Evolutionary conservation across 2,329 filamentous ascomycete species (phyloP).

Genomic region (Pyrenophora graminea): DNA sequence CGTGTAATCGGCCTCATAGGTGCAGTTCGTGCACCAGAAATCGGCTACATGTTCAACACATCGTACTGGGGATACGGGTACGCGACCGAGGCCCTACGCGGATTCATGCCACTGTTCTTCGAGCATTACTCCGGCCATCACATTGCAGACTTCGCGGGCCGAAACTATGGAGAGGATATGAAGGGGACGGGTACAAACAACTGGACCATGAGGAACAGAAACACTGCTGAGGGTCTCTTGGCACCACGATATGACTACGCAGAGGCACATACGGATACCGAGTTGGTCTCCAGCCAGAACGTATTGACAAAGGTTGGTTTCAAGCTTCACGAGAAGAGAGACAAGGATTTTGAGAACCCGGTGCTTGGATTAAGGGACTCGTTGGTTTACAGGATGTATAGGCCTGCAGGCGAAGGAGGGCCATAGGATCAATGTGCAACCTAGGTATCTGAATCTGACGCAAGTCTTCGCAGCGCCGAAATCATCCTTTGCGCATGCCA

Average conservation of each 20-base stretch:
- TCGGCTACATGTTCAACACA: slow-evolving; percentile 51
- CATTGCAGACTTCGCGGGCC: neutral
- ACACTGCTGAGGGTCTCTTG: neutral
- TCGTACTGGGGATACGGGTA: slow-evolving; percentile 49
- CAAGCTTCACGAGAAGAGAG: slow-evolving; percentile 51
- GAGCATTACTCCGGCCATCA: slow-evolving; percentile 31
- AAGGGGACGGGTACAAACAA: slow-evolving; percentile 1
- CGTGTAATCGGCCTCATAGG: slow-evolving; percentile 51
- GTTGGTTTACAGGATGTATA: slow-evolving; percentile 41
- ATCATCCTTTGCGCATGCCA: neutral
- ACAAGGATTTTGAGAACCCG: slow-evolving; percentile 46
- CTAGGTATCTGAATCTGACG: neutral
- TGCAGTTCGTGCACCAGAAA: slow-evolving; percentile 47
- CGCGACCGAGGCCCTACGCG: slow-evolving; percentile 51
- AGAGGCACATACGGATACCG: slow-evolving; percentile 53
- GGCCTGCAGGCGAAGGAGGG: slow-evolving; percentile 14
- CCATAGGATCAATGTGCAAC: neutral
- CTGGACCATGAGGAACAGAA: neutral
- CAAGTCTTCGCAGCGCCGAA: neutral
- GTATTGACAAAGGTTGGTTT: slow-evolving; percentile 64
- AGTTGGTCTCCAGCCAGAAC: slow-evolving; percentile 59
- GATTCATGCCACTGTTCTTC: slow-evolving; percentile 49
- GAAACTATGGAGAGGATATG: too few relatives aligned
- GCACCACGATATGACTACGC: slow-evolving; percentile 30
- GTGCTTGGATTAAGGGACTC: slow-evolving; percentile 43